Evolutionary conservation across 768 basidiomycete genomes (phyloP).

Genomic region (Boletus sp.): DNA sequence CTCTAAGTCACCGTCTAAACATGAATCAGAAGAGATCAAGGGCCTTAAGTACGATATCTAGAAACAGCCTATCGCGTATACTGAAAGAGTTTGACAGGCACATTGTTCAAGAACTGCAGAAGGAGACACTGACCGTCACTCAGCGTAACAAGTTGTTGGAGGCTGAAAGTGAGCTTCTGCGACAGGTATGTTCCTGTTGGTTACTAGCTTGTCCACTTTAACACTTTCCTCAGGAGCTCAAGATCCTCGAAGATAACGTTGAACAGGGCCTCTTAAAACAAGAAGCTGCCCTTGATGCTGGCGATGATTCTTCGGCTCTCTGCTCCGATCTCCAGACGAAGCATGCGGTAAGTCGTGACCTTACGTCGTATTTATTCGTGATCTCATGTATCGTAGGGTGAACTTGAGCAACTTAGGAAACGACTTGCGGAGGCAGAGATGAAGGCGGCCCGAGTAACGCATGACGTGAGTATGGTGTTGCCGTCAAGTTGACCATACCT

Average conservation of each 20-base stretch:
- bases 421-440: constrained; percentile 67
- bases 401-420: constrained; percentile 69
- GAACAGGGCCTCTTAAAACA: constrained; percentile 56
- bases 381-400: constrained; percentile 39
- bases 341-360: constrained; percentile 46
- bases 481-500: neutral
- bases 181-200: constrained; percentile 47
- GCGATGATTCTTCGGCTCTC: constrained; percentile 12
- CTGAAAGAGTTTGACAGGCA: constrained; percentile 44
- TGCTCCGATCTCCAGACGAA: constrained; percentile 40
- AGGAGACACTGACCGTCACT: constrained; percentile 61
- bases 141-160: constrained; percentile 71
- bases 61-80: neutral
- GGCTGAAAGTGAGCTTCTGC: constrained; percentile 73
- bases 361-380: neutral
- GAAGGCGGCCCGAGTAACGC: constrained; percentile 65
- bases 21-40: constrained; percentile 64
- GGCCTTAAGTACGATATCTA: constrained; percentile 65
- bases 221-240: constrained; percentile 56
- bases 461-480: constrained; percentile 51
- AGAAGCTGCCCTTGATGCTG: constrained; percentile 39
- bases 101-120: constrained; percentile 84
- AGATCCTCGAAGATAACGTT: constrained; percentile 70
- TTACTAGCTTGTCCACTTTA: neutral
- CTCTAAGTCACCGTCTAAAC: constrained; percentile 41